phyloP scores from a whole-genome alignment of 106 monocot species.

The Acorus calamus region DNA sequence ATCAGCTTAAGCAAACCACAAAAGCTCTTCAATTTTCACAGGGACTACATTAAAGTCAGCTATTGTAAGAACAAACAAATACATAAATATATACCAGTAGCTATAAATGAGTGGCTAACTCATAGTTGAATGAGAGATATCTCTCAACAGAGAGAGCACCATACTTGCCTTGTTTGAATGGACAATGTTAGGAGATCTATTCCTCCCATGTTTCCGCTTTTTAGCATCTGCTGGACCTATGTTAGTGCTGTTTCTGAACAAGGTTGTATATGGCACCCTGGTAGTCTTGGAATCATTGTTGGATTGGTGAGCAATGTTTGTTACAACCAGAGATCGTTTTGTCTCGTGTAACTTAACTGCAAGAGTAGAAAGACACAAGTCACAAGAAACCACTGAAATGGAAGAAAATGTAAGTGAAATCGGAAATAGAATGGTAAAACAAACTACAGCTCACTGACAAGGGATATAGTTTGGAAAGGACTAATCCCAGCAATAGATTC shows the following conservation, averaged over 20 bases:
- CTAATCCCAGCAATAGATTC: no score
- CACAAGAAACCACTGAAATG: no score
- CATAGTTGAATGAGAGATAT: no score
- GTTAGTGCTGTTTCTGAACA: constrained; percentile 8
- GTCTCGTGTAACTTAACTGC: constrained; percentile 28
- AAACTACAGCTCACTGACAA: no score
- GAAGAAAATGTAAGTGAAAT: no score
- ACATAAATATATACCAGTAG: no score
- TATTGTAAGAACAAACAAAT: no score
- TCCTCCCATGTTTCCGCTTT: constrained; percentile 31
- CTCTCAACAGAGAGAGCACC: neutral
- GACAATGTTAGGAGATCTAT: neutral
- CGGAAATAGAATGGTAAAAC: no score
- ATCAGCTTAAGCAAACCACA: neutral
- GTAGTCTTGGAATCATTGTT: constrained; percentile 16
- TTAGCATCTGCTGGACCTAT: constrained; percentile 18
- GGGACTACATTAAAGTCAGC: no score
- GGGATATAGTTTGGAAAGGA: no score
- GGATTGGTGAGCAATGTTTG: constrained; percentile 4
- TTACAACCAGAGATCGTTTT: constrained; percentile 12
- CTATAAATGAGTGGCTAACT: no score
- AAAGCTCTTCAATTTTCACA: neutral
- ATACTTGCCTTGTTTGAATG: constrained; percentile 16
- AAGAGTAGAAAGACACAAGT: neutral
- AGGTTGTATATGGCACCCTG: constrained; percentile 14